These are phyloP conservation scores for Albifimbria verrucaria DNA, from an alignment of 2,329 filamentous ascomycete genomes.

Conservation along the genomic window DNA sequence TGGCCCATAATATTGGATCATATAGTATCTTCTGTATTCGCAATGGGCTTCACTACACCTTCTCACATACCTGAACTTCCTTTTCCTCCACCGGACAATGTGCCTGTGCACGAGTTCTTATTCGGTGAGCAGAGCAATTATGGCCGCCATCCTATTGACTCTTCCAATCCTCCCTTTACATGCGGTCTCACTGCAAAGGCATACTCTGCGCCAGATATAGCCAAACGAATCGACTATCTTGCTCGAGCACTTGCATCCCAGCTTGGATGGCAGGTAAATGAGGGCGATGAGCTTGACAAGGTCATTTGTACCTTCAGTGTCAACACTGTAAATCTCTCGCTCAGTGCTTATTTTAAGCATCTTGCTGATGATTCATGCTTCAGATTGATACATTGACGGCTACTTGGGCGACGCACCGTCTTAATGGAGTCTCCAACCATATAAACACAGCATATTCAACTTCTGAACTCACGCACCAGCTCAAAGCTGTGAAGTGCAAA, in stretches of 20 bases:
- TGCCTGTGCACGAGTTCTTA: conserved; percentile 69
- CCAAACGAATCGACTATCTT: conserved; percentile 57
- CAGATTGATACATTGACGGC: conserved; percentile 58
- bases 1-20: too few species aligned
- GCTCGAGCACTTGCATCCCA: conserved; percentile 57
- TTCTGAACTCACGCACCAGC: conserved; percentile 63
- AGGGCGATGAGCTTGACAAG: conserved; percentile 74
- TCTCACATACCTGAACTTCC: conserved; percentile 10
- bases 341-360: neutral
- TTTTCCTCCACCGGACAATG: conserved; percentile 50
- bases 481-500: conserved; percentile 61
- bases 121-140: conserved; percentile 56
- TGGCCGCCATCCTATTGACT: conserved; percentile 57
- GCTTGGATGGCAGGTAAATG: conserved; percentile 66
- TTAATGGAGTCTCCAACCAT: conserved; percentile 65
- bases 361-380: conserved; percentile 52
- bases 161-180: conserved; percentile 65
- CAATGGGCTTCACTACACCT: conserved; percentile 13
- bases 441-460: conserved; percentile 69
- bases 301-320: conserved; percentile 68
- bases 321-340: conserved; percentile 55
- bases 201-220: conserved; percentile 59
- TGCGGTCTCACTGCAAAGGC: conserved; percentile 65
- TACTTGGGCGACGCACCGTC: conserved; percentile 57
- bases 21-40: too few species aligned